Conservation (phyloP, 1,139 yeast genomes). For the Nakaseomyces sp. region DNA sequence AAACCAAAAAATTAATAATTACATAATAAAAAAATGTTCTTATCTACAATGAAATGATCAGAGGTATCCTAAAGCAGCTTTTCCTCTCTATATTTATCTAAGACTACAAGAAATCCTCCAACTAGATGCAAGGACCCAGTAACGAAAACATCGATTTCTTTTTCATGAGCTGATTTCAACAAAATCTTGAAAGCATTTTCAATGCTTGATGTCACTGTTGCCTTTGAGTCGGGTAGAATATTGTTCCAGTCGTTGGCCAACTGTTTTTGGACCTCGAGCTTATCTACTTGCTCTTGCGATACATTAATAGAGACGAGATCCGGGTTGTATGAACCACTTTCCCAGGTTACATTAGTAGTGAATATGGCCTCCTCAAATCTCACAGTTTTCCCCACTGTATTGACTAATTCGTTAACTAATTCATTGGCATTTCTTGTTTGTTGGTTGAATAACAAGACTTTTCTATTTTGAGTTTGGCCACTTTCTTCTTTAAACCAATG, state of each 20-base stretch:
- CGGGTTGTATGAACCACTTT: conserved; percentile 66
- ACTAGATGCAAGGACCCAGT: conserved; percentile 92
- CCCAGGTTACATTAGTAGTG: conserved; percentile 89
- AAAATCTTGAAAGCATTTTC: conserved; percentile 60
- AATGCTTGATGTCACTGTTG: conserved; percentile 60
- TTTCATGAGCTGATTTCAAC: conserved; percentile 30
- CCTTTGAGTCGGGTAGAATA: conserved; percentile 39
- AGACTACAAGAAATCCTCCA: conserved; percentile 84
- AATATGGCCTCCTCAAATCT: conserved; percentile 70
- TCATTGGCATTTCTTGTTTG: conserved; percentile 81
- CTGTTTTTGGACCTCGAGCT: conserved; percentile 69
- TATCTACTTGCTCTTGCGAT: conserved; percentile 66
- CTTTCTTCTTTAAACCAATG: conserved; percentile 58
- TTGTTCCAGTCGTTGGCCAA: conserved; percentile 62
- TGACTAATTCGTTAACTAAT: conserved; percentile 47
- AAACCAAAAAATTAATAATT: conserved; percentile 1
- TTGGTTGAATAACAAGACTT: conserved; percentile 75
- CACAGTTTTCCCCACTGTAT: conserved; percentile 34
- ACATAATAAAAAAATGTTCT: conserved; percentile 6
- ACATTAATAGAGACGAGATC: conserved; percentile 83
- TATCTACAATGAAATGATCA: background rate
- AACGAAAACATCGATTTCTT: conserved; percentile 65
- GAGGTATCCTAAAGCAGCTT: background rate
- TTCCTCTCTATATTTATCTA: conserved; percentile 37
- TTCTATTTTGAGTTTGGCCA: conserved; percentile 18